Conservation (phyloP, 169 alveolate genomes). For the Plasmodium fragile region DNA sequence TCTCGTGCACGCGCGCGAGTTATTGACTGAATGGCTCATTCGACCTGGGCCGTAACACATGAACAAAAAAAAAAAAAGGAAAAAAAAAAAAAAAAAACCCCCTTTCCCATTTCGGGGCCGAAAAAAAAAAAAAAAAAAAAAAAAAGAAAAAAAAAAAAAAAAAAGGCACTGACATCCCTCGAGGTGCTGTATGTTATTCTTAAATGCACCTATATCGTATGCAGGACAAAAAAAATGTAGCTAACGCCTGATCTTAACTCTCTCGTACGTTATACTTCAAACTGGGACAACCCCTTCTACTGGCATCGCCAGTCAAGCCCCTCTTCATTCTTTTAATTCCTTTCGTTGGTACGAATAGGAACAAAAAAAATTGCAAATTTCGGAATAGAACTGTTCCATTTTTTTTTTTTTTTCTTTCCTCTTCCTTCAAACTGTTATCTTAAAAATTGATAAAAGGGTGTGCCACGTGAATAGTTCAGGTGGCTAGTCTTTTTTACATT, state of each 20-base stretch:
- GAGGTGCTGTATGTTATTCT: neutral
- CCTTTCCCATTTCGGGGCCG: too few relatives aligned
- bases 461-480: neutral
- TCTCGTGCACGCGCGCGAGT: neutral
- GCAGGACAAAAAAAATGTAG: neutral
- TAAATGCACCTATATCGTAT: neutral
- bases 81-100: too few relatives aligned
- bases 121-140: too few relatives aligned
- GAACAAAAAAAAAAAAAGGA: too few relatives aligned
- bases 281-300: neutral
- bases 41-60: neutral
- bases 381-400: neutral
- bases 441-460: neutral
- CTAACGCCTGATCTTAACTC: neutral
- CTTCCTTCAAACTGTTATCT: neutral
- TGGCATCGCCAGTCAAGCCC: neutral
- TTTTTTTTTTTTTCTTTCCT: neutral
- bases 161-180: neutral
- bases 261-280: neutral
- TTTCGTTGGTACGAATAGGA: neutral
- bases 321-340: neutral
- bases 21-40: neutral
- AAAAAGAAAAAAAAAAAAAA: too few relatives aligned
- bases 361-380: neutral
- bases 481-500: conserved; percentile 1